phyloP scores from a whole-genome alignment of 306 rosid genomes.

The Castanea crenata region DNA sequence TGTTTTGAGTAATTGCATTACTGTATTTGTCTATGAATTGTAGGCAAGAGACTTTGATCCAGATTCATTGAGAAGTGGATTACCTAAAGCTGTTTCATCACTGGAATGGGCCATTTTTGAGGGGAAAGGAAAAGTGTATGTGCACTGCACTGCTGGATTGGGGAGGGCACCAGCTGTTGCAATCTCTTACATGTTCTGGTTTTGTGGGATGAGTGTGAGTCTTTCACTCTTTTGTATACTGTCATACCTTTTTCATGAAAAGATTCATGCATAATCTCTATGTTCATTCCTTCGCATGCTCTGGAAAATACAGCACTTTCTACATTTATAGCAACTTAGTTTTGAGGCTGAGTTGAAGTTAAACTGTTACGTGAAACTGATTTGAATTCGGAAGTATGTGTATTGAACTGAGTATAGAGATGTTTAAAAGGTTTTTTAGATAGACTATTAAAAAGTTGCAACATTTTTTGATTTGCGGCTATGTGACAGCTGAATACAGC shows the following conservation, averaged over 20 bases:
- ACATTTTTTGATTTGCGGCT: constrained; percentile 8
- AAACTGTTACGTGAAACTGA: neutral
- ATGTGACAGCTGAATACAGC: constrained; percentile 66
- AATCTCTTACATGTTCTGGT: constrained; percentile 89
- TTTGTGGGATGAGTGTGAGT: constrained; percentile 71
- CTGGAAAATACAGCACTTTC: neutral
- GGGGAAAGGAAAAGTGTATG: constrained; percentile 79
- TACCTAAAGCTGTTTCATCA: constrained; percentile 91
- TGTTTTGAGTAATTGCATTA: constrained; percentile 4
- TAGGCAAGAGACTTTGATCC: constrained; percentile 95
- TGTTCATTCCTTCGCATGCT: neutral
- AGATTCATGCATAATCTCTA: neutral
- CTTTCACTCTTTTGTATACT: constrained; percentile 19
- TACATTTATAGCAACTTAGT: neutral
- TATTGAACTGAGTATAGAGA: neutral
- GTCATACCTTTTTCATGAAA: neutral
- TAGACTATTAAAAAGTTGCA: neutral
- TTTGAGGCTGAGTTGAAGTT: neutral
- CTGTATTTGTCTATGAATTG: neutral
- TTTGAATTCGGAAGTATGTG: neutral
- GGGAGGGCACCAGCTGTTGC: constrained; percentile 97
- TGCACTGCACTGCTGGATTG: constrained; percentile 90
- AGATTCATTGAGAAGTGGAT: constrained; percentile 61
- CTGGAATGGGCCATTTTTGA: constrained; percentile 83
- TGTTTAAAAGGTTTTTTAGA: constrained; percentile 7